Conservation (phyloP, 345 rosid genomes). For the Punica granatum region DNA sequence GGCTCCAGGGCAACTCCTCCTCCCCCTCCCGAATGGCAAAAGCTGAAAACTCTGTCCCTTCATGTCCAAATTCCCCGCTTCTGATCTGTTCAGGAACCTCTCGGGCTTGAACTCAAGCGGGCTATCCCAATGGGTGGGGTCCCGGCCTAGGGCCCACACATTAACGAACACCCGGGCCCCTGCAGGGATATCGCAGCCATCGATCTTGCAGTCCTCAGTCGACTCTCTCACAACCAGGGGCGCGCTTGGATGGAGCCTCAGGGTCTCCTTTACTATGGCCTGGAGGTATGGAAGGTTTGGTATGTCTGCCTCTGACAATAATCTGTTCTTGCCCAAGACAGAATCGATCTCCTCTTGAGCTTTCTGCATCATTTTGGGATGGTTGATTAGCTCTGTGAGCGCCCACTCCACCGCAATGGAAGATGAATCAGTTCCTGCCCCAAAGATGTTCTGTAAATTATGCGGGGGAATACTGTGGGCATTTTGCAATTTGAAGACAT, state of each 20-base stretch:
- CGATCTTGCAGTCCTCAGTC: conserved; percentile 29
- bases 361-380: conserved; percentile 53
- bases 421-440: conserved; percentile 51
- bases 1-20: conserved; percentile 39
- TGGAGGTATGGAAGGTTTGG: conserved; percentile 49
- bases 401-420: conserved; percentile 66
- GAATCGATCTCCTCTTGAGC: conserved; percentile 43
- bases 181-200: conserved; percentile 38
- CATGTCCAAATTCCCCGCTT: conserved; percentile 30
- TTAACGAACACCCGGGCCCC: conserved; percentile 46
- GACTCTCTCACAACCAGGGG: conserved; percentile 44
- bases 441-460: conserved; percentile 37
- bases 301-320: conserved; percentile 51
- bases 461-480: not conserved
- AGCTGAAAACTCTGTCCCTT: conserved; percentile 35
- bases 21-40: conserved; percentile 36
- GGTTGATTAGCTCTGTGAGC: conserved; percentile 58
- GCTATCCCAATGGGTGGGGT: conserved; percentile 43
- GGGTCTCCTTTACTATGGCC: conserved; percentile 54
- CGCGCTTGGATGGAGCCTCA: conserved; percentile 70
- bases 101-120: conserved; percentile 54
- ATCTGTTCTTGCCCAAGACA: conserved; percentile 42
- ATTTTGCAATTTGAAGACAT: too few relatives aligned
- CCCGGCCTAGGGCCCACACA: conserved; percentile 50
- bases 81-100: conserved; percentile 32